A percentile compares a stretch with the other conserved stretches of the same genome.
These are phyloP conservation scores for Cryphonectria parasitica DNA, from an alignment of 2,329 filamentous ascomycete genomes.

Conservation along the genomic window DNA sequence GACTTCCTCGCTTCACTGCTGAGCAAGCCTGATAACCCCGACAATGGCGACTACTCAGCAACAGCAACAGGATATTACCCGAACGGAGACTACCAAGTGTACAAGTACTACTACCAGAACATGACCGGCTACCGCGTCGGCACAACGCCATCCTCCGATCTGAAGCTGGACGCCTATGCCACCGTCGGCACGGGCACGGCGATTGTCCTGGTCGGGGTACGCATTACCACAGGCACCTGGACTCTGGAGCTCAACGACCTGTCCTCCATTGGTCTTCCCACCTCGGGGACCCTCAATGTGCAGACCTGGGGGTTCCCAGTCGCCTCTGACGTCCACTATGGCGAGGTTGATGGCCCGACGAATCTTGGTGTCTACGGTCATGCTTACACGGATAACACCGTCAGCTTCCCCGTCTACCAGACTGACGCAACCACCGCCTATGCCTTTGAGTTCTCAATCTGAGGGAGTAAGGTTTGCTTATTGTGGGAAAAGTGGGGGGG, in stretches of 20 bases:
- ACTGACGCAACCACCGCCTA: constrained; percentile 42
- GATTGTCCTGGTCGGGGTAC: constrained; percentile 42
- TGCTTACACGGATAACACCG: constrained; percentile 39
- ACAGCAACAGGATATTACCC: constrained; percentile 28
- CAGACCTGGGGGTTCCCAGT: constrained; percentile 38
- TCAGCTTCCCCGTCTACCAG: constrained; percentile 45
- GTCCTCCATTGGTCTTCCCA: constrained; percentile 39
- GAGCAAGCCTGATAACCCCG: constrained; percentile 33
- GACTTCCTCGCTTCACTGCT: constrained; percentile 49
- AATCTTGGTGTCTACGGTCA: constrained; percentile 39
- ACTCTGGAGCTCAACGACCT: constrained; percentile 41
- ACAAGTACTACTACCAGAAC: constrained; percentile 50
- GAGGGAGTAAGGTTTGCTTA: background rate
- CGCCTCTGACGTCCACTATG: constrained; percentile 31
- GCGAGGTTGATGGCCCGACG: constrained; percentile 37
- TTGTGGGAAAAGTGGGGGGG: no score
- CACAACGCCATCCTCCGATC: constrained; percentile 41
- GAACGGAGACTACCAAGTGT: constrained; percentile 47
- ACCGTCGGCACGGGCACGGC: constrained; percentile 38
- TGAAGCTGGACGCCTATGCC: constrained; percentile 44
- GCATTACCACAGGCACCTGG: constrained; percentile 39
- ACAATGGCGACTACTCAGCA: constrained; percentile 19
- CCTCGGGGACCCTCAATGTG: constrained; percentile 38
- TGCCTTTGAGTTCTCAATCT: constrained; percentile 43
- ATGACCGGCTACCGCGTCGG: constrained; percentile 47